Evolutionary conservation across 208 protist species (phyloP), one percentile per base, ranked within the genome.

Genomic region (Phytomonas serpens): DNA sequence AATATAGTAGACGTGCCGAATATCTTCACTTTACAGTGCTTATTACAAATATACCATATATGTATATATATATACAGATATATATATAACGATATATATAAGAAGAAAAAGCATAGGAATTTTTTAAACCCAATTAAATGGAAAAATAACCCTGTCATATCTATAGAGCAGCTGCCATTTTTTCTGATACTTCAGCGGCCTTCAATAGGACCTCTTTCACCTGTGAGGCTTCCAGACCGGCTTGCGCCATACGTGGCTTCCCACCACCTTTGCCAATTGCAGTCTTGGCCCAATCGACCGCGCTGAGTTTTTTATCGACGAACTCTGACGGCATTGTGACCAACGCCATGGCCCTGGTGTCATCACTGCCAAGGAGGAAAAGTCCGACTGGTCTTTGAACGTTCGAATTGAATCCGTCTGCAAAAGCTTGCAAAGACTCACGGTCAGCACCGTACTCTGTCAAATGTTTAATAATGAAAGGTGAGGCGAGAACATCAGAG

Each of bases 211-310:
- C 87, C 14, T 61, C 77, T 36, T 74, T 65, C 32, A 85, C 79
- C 33, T 85, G 75, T n/a, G 62, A 72, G 47, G 79, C 80, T 32
- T 83, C 73, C 38, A 97, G 72, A 33, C 93, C 93, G 1, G 88
- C 90, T 79, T 97, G 93, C 11, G 93, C 93, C n/a, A 84, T 80
- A 70, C 87, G 82, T 63, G 89, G 84, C 78, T 97, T 97, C 38
- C 93, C 93, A 34, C 93, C 93, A 57, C 93, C 93, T 77, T 97
- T 97, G 40, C 93, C 93, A 34, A 90, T 81, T 11, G 86, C 81
- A 11, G 84, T 66, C 83, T 95, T 95, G 14, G 84, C 81, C 91
- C 93, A 97, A 61, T 78, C 64, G 37, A 95, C 85, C 11, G 93
- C 93, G 75, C 80, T 90, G 64, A 93, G 69, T 79, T 93, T 93